Base-by-base conservation (phyloP, 2,329 filamentous ascomycete genomes). In the Trichoderma endophyticum region DNA sequence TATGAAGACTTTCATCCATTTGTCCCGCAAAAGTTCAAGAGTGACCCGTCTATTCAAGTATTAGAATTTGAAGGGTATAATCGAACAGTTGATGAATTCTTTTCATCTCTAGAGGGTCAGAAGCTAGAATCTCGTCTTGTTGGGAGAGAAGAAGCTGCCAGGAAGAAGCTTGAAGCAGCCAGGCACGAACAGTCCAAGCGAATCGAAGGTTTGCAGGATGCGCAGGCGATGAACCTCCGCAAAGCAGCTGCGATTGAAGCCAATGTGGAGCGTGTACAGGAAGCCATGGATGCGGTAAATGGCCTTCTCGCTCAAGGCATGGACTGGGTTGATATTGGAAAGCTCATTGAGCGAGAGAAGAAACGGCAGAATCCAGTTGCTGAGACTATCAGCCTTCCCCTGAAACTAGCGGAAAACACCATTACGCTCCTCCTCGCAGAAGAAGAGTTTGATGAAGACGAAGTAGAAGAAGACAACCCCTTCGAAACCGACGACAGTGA, bases 1-100 rank as follows among this genome's bases (percentile, higher is more conserved):
- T 99, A 98, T 78, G 93, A 98, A 70, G 96, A 99, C 77, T 98
- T 98, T 77, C 95, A 98, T 76, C 96, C 96, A 0, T 98, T 98
- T 80, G 85, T 92, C 51, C 96, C 96, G 0, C 85, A 87, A 26
- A 95, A 98, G 76, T 92, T 97, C 73, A 89, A 91, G 73, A 85
- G 88, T 7, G 90, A 94, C 71, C 84, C 89, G 0, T 83, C 86
- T 0, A 88, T 91, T 28, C 87, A 89, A 3, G 89, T 97, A 18
- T 78, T 98, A 14, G 89, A 93, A 69, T 94, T 95, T 75, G 88
- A 93, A 7, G 92, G 91, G 11, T 98, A 97, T 84, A 98, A 98
- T 81, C 92, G 92, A 78, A 96, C 94, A 0, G 94, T 97, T 0
- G 96, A 99, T 79, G 93, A 97, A 76, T 99, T 98, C 83, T 98